Percentiles rank a stretch among this genome's conserved stretches.
Conservation (phyloP, 1,139 yeast species). For the Sugiyamaella neomexicana region DNA sequence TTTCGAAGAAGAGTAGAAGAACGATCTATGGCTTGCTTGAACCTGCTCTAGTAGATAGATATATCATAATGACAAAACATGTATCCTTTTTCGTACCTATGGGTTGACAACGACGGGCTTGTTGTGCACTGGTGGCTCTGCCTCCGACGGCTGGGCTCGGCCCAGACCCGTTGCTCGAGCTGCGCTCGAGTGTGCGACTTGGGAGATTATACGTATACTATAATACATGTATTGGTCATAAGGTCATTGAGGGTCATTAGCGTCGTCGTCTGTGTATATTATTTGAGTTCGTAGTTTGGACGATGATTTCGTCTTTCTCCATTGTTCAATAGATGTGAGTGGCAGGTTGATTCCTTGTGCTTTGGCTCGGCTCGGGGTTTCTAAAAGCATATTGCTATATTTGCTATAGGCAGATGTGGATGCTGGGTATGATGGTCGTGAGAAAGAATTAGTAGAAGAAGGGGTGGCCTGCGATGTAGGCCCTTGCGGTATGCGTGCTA, state of each 20-base stretch:
- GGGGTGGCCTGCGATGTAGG: neutral
- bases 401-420: neutral
- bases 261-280: constrained; percentile 2
- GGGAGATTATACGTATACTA: neutral
- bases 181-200: too few species aligned
- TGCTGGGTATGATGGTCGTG: constrained; percentile 7
- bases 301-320: constrained; percentile 24
- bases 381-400: constrained; percentile 16
- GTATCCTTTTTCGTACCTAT: neutral
- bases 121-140: neutral
- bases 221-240: constrained; percentile 3
- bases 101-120: too few species aligned
- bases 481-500: constrained; percentile 6
- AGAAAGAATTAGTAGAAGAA: neutral
- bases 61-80: neutral
- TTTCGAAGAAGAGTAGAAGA: constrained; percentile 37
- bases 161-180: neutral
- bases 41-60: neutral
- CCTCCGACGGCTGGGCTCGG: neutral
- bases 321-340: constrained; percentile 30
- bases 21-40: constrained; percentile 18
- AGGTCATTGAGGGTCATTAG: constrained; percentile 5
- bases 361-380: constrained; percentile 28
- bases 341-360: constrained; percentile 23
- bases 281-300: constrained; percentile 10